Evolutionary conservation across 495 filamentous ascomycete species (phyloP).

Genomic region (Hypoxylon subgilvum): DNA sequence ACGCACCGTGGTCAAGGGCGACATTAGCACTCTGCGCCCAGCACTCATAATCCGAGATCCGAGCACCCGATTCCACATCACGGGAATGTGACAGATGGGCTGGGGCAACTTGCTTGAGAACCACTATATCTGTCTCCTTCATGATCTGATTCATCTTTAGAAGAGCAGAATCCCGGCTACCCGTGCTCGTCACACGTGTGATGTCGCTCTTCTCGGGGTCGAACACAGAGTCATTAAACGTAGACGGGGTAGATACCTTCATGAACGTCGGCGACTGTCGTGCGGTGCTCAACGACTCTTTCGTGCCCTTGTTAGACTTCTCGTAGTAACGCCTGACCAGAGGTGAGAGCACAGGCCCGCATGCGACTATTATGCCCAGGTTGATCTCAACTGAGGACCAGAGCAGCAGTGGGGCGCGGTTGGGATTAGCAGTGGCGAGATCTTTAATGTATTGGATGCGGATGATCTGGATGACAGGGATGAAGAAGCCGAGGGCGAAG

Average conservation of each 20-base stretch:
- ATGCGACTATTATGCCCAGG: constrained; percentile 58
- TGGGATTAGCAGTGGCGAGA: constrained; percentile 45
- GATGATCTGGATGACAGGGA: constrained; percentile 61
- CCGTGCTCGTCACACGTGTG: no score
- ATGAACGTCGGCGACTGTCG: neutral
- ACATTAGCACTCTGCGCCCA: constrained; percentile 1
- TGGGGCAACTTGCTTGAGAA: constrained; percentile 8
- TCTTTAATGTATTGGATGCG: constrained; percentile 58
- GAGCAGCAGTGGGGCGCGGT: constrained; percentile 54
- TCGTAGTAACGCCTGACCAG: constrained; percentile 52
- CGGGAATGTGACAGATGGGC: neutral
- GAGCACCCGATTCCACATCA: neutral
- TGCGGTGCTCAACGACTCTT: neutral
- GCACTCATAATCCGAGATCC: neutral
- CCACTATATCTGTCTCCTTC: constrained; percentile 12
- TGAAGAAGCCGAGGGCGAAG: constrained; percentile 60
- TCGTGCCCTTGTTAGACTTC: constrained; percentile 21
- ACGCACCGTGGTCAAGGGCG: neutral
- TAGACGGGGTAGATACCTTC: neutral
- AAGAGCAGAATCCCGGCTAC: neutral
- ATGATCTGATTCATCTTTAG: neutral
- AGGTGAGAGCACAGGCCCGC: constrained; percentile 58
- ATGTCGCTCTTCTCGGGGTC: neutral
- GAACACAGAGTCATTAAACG: constrained; percentile 2
- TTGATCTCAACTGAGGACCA: constrained; percentile 61